These are phyloP conservation scores for Fusarium lateritium DNA, from an alignment of 2,329 filamentous ascomycete species.

Conservation along the genomic window DNA sequence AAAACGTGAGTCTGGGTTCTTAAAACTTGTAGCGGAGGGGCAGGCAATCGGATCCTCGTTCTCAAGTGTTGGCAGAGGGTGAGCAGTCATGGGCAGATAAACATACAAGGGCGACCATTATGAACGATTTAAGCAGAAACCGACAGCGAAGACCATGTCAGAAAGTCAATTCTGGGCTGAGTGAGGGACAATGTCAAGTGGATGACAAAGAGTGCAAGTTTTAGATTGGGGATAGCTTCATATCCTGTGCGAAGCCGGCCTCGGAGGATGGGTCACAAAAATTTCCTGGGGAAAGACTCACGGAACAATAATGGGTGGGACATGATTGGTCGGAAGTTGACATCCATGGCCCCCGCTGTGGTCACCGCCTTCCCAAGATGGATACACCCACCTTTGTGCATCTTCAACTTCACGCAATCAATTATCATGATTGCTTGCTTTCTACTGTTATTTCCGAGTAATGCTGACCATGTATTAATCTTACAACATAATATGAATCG, in stretches of 20 bases:
- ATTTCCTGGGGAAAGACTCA: slow-evolving; percentile 25
- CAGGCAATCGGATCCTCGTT: neutral
- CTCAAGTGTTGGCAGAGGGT: neutral
- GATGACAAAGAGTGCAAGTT: slow-evolving; percentile 10
- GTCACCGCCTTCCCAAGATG: slow-evolving; percentile 32
- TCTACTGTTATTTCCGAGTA: too few species aligned
- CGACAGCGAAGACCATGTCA: slow-evolving; percentile 1
- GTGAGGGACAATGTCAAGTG: neutral
- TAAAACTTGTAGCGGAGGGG: neutral
- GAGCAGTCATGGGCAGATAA: neutral
- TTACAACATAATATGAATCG: too few species aligned
- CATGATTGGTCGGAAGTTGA: slow-evolving; percentile 23
- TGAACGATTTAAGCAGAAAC: neutral
- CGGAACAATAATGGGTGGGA: slow-evolving; percentile 18
- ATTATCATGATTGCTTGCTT: too few species aligned
- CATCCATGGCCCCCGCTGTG: slow-evolving; percentile 7
- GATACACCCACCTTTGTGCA: neutral
- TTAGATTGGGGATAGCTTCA: slow-evolving; percentile 37
- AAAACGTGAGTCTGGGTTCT: neutral
- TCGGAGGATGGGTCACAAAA: slow-evolving; percentile 37
- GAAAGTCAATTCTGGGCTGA: neutral
- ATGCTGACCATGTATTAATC: too few species aligned
- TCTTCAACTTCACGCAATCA: too few species aligned
- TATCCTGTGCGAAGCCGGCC: slow-evolving; percentile 28
- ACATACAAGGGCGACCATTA: slow-evolving; percentile 35